phyloP scores from a whole-genome alignment of 345 rosid genomes.

The Citrus unshiu region DNA sequence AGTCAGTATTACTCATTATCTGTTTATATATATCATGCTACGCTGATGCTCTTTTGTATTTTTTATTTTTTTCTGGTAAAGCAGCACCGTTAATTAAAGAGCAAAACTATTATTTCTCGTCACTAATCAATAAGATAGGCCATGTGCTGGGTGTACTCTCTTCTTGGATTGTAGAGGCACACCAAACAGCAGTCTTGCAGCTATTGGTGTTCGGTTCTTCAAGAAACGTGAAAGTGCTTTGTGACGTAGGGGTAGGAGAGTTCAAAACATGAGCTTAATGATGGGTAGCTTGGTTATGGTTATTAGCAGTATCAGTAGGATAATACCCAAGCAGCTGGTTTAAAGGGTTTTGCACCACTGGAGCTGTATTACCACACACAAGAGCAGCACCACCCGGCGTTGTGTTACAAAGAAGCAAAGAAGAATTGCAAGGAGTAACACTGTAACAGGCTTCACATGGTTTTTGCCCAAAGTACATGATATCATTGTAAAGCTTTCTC shows the following conservation, averaged over 20 bases:
- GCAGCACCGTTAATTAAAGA: no score
- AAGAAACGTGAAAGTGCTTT: constrained; percentile 35
- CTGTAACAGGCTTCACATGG: constrained; percentile 80
- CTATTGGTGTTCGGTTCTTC: constrained; percentile 30
- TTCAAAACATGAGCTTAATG: constrained; percentile 27
- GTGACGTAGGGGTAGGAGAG: constrained; percentile 36
- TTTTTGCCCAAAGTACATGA: constrained; percentile 86
- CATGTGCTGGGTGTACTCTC: constrained; percentile 31
- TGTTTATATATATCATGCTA: no score
- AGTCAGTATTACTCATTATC: no score
- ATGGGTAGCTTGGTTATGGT: neutral
- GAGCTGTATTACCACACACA: constrained; percentile 13
- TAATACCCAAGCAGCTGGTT: constrained; percentile 13
- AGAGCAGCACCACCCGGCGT: constrained; percentile 3
- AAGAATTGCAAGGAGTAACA: constrained; percentile 57
- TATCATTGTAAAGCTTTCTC: constrained; percentile 88
- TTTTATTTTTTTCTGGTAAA: no score
- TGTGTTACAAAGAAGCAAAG: constrained; percentile 28
- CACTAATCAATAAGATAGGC: no score
- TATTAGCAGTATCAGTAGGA: constrained; percentile 7
- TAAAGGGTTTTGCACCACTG: constrained; percentile 32
- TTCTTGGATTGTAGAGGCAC: constrained; percentile 72
- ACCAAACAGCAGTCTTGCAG: constrained; percentile 65
- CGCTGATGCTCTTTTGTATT: no score
- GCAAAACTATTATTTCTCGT: no score